Evolutionary conservation across 2,329 filamentous ascomycete genomes (phyloP).

Genomic region (Penicillium sp.): DNA sequence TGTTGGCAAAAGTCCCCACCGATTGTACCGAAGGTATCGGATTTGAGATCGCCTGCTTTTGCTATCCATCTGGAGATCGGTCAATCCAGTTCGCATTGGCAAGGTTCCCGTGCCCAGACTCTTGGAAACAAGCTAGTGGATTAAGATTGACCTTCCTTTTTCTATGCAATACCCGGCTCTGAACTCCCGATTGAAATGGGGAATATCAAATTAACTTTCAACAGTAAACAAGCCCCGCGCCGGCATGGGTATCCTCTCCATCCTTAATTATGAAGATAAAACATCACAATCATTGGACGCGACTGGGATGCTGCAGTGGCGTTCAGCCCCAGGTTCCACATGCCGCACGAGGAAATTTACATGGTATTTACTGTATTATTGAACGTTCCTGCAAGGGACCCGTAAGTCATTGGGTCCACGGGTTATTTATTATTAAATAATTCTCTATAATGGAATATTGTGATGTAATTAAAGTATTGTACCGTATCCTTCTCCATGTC

Average conservation of each 20-base stretch:
- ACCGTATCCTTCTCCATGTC: background rate
- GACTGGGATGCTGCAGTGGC: conserved; percentile 13
- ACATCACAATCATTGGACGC: background rate
- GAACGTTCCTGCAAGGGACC: conserved; percentile 4
- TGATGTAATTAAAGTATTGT: background rate
- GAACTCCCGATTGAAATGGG: background rate
- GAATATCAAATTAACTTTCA: background rate
- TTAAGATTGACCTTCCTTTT: background rate
- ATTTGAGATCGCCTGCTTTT: background rate
- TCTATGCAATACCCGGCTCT: background rate
- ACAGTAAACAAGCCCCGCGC: conserved; percentile 4
- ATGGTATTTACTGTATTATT: background rate
- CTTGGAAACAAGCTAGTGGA: background rate
- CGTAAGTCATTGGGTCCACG: background rate
- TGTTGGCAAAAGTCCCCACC: background rate
- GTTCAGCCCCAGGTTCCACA: conserved; percentile 25
- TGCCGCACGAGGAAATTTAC: conserved; percentile 12
- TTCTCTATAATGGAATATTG: background rate
- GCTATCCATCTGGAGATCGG: background rate
- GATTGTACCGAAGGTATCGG: conserved; percentile 1
- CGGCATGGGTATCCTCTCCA: background rate
- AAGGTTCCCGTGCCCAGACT: background rate
- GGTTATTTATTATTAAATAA: background rate
- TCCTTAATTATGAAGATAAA: background rate
- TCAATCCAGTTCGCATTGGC: background rate